Base-by-base conservation (phyloP, 2,329 filamentous ascomycete genomes). In the Pseudocercospora fuligena region DNA sequence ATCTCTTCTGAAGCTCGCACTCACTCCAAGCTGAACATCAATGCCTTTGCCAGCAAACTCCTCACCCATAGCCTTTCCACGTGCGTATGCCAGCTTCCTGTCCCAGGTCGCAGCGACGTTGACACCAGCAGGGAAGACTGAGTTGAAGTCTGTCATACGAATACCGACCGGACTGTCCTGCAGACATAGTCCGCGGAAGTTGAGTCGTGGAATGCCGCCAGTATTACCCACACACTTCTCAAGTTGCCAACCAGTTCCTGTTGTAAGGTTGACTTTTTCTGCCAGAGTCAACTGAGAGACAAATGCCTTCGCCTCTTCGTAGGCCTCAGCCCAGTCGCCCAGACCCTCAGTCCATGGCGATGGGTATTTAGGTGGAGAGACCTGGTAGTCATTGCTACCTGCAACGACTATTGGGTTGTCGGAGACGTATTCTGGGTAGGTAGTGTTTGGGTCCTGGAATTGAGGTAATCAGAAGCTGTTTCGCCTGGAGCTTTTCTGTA, bases 11-110 rank as follows among this genome's bases (percentile, higher is more conserved):
- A 23, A 36, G 27, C 51, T n/a, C 11, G 31, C 59, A 58, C 67
- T 51, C 63, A 69, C 67, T 0, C 90, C 90, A 8, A 93, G 83
- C 70, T 87, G 88, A 64, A 92, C 83, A 76, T 93, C 89, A 36
- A 89, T 85, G 43, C 80, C 70, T 80, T 78, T 78, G 6, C 70
- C 70, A 63, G 70, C 72, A 66, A 72, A 73, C 58, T 77, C 75
- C 64, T 68, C 64, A 5, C 73, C 79, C 65, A 81, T 73, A 11
- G 72, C 73, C 6, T 71, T 60, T 4, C 75, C 78, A 9, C 78
- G 76, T 14, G 76, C 70, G 23, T 76, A 73, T 8, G 74, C 73
- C 0, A 80, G 70, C 9, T 73, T 61, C 11, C 74, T 74, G 46
- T 82, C 78, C 68, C 87, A 89, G 1, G 78, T 73, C 21, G 81